Conservation (phyloP, 2,329 filamentous ascomycete species). For the Didymellaceae sp. region DNA sequence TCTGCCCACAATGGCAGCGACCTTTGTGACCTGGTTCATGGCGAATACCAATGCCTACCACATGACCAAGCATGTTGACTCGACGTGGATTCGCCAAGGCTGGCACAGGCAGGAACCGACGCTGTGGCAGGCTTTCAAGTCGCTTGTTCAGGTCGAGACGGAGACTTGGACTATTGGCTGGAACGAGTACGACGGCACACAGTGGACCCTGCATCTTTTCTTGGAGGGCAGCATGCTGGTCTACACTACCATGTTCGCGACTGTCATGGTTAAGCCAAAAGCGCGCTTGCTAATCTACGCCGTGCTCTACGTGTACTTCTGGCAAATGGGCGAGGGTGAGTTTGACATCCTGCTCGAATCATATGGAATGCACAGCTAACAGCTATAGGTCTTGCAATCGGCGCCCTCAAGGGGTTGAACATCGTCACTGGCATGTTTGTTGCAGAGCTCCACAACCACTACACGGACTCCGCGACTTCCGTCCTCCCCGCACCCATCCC, state of each 20-base stretch:
- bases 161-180: constrained; percentile 50
- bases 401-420: constrained; percentile 57
- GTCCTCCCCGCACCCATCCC: constrained; percentile 58
- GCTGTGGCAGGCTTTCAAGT: constrained; percentile 39
- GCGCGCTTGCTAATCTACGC: constrained; percentile 45
- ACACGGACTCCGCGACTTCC: constrained; percentile 57
- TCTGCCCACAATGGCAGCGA: constrained; percentile 63
- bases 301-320: constrained; percentile 50
- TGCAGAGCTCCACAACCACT: constrained; percentile 63
- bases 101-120: constrained; percentile 47
- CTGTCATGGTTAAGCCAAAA: constrained; percentile 47
- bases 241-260: constrained; percentile 52
- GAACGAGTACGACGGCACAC: constrained; percentile 52
- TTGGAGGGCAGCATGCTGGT: constrained; percentile 52
- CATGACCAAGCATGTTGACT: constrained; percentile 63
- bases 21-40: constrained; percentile 61
- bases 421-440: constrained; percentile 69
- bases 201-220: constrained; percentile 54
- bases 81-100: constrained; percentile 62
- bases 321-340: constrained; percentile 47
- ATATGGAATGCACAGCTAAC: constrained; percentile 25
- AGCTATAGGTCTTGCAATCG: constrained; percentile 37
- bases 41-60: constrained; percentile 64
- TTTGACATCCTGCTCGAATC: background rate
- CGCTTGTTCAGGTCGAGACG: constrained; percentile 40